A percentile compares a stretch with the other conserved stretches of the same genome.
Evolutionary conservation across 2,329 filamentous ascomycete species (phyloP).

Genomic region (Cladophialophora psammophila): DNA sequence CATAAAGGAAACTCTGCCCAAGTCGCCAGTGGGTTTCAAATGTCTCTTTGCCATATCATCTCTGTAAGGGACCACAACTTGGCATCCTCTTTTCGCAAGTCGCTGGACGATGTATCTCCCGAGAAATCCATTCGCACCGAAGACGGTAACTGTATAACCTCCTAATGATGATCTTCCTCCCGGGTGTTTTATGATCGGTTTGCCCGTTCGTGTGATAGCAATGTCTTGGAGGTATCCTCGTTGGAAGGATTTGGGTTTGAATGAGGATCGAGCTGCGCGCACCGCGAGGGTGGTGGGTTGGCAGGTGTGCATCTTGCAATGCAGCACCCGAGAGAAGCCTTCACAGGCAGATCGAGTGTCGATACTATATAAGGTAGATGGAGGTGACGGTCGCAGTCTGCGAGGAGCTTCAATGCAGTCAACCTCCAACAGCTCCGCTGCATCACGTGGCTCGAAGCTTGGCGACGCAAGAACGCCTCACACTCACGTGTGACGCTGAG

Average conservation of each 20-base stretch:
- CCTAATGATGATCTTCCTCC: constrained; percentile 80
- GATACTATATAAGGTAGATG: background rate
- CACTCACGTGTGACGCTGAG: too few relatives aligned
- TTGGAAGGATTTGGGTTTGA: constrained; percentile 42
- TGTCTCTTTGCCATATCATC: constrained; percentile 99
- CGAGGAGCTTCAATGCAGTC: constrained; percentile 5
- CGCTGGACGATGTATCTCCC: constrained; percentile 98
- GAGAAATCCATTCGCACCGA: constrained; percentile 94
- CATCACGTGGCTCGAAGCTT: background rate
- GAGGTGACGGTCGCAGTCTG: background rate
- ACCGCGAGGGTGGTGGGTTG: constrained; percentile 52
- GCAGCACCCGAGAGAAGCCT: constrained; percentile 32
- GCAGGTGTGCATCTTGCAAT: constrained; percentile 39
- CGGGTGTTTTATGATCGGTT: constrained; percentile 86
- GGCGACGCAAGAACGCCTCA: background rate
- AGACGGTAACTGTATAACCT: constrained; percentile 97
- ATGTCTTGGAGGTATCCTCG: constrained; percentile 73
- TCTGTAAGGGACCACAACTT: constrained; percentile 88
- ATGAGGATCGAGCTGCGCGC: constrained; percentile 51
- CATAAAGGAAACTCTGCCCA: constrained; percentile 87
- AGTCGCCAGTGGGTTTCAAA: constrained; percentile 92
- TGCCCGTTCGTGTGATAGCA: constrained; percentile 92
- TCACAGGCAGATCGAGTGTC: constrained; percentile 20
- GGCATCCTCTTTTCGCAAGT: constrained; percentile 91
- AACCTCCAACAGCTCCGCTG: constrained; percentile 1